Percentiles rank a stretch among this genome's conserved stretches.
phyloP scores from a whole-genome alignment of 2,329 filamentous ascomycete species.

The Aspergillus costaricaensis region DNA sequence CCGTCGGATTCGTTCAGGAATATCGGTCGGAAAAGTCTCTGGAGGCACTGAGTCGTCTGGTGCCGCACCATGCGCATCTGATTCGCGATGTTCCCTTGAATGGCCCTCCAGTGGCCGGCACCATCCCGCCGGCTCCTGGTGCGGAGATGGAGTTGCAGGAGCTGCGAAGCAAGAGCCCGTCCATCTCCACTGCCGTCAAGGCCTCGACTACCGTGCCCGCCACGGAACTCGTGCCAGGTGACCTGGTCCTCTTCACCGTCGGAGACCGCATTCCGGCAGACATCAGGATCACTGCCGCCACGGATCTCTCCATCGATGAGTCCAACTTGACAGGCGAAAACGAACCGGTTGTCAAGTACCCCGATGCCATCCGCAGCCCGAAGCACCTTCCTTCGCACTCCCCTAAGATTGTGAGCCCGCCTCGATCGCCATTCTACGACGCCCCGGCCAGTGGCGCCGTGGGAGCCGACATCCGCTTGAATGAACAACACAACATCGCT shows the following conservation, averaged over 20 bases:
- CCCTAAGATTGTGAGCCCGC: conserved; percentile 38
- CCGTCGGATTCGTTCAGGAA: conserved; percentile 94
- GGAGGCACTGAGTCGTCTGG: conserved; percentile 88
- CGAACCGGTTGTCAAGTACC: conserved; percentile 79
- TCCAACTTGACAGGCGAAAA: conserved; percentile 97
- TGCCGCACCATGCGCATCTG: conserved; percentile 94
- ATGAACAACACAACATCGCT: conserved; percentile 84
- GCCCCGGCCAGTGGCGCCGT: conserved; percentile 61
- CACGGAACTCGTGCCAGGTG: conserved; percentile 82
- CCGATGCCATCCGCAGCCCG: conserved; percentile 57
- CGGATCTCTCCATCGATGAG: conserved; percentile 90
- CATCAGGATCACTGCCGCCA: conserved; percentile 86
- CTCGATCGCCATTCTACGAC: conserved; percentile 59
- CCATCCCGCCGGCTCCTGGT: conserved; percentile 28
- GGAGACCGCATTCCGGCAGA: conserved; percentile 96
- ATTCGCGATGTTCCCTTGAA: conserved; percentile 61
- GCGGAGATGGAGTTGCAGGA: conserved; percentile 54
- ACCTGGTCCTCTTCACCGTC: conserved; percentile 90
- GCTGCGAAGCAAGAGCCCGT: conserved; percentile 45
- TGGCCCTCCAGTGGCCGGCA: conserved; percentile 23
- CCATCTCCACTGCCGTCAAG: conserved; percentile 66
- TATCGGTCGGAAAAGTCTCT: conserved; percentile 97
- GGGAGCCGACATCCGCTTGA: conserved; percentile 67
- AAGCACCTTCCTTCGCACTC: conserved; percentile 35
- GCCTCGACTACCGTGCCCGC: conserved; percentile 85